Evolutionary conservation across 75 land plant genomes (phyloP).

Genomic region (Ceratopteris richardii): DNA sequence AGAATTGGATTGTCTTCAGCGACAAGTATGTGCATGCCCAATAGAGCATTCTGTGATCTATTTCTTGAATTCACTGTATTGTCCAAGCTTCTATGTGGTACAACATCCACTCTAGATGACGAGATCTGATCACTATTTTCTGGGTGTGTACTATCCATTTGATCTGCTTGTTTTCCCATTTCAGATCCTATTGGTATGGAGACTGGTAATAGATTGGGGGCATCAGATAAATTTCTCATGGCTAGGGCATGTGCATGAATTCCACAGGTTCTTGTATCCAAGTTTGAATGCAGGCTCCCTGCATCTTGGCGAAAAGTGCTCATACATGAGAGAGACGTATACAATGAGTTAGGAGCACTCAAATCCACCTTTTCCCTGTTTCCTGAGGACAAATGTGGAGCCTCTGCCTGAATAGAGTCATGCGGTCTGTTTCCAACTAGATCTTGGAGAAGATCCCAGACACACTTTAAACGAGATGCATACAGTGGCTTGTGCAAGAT

Average conservation of each 20-base stretch:
- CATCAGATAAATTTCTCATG: not conserved
- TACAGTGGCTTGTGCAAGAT: slow-evolving; percentile 51
- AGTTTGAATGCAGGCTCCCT: not conserved
- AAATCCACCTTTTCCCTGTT: not conserved
- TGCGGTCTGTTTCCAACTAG: slow-evolving; percentile 11
- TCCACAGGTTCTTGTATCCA: not conserved
- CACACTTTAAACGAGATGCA: slow-evolving; percentile 41
- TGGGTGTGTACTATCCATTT: not conserved
- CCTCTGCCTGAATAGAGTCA: not conserved
- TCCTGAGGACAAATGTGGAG: not conserved
- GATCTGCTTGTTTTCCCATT: not conserved
- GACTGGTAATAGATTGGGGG: not conserved
- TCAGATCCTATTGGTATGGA: not conserved
- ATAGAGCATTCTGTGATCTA: slow-evolving; percentile 20
- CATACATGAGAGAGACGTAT: slow-evolving; percentile 1
- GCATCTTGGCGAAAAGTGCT: slow-evolving; percentile 2
- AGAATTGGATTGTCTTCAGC: slow-evolving; percentile 45
- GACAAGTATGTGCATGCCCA: slow-evolving; percentile 44
- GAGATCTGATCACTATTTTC: not conserved
- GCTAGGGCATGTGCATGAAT: too few relatives aligned
- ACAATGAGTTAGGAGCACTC: slow-evolving; percentile 1
- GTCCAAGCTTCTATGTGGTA: not conserved
- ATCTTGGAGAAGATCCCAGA: slow-evolving; percentile 39
- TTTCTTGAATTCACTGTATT: not conserved
- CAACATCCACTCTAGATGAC: too few relatives aligned